phyloP scores from a whole-genome alignment of 164 flowering plant species.

The Macadamia tetraphylla region DNA sequence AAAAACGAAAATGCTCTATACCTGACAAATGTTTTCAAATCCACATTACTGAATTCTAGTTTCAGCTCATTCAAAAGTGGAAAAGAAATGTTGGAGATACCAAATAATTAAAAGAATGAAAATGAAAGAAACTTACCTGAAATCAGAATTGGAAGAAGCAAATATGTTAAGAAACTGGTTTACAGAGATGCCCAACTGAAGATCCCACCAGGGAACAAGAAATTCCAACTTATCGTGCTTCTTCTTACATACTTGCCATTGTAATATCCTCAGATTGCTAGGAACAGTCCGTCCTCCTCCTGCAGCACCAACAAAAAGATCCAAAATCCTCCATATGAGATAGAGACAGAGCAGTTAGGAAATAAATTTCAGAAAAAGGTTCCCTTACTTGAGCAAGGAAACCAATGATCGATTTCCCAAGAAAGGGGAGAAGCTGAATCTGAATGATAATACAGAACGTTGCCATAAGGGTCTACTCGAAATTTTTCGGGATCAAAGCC shows the following conservation, averaged over 20 bases:
- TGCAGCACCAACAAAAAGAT: conserved; percentile 17
- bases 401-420: conserved; percentile 97
- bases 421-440: conserved; percentile 87
- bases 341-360: background rate
- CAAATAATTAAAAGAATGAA: background rate
- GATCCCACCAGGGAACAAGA: conserved; percentile 98
- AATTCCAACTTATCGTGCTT: conserved; percentile 79
- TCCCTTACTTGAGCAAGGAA: conserved; percentile 76
- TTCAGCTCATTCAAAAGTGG: background rate
- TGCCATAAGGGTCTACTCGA: conserved; percentile 85
- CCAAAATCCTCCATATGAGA: background rate
- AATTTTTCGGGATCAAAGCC: conserved; percentile 89
- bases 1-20: conserved; percentile 74
- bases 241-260: conserved; percentile 75
- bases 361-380: background rate
- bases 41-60: background rate
- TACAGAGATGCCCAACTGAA: conserved; percentile 84
- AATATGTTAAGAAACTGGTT: conserved; percentile 89
- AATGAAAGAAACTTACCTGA: conserved; percentile 53
- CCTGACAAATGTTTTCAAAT: conserved; percentile 39
- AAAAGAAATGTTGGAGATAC: background rate
- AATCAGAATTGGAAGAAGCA: conserved; percentile 78
- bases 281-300: conserved; percentile 95
- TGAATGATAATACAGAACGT: conserved; percentile 77
- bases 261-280: conserved; percentile 78